Percentiles rank a stretch among this genome's conserved stretches.
Conservation (phyloP, 768 basidiomycete species). For the Hysterangium stoloniferum region DNA sequence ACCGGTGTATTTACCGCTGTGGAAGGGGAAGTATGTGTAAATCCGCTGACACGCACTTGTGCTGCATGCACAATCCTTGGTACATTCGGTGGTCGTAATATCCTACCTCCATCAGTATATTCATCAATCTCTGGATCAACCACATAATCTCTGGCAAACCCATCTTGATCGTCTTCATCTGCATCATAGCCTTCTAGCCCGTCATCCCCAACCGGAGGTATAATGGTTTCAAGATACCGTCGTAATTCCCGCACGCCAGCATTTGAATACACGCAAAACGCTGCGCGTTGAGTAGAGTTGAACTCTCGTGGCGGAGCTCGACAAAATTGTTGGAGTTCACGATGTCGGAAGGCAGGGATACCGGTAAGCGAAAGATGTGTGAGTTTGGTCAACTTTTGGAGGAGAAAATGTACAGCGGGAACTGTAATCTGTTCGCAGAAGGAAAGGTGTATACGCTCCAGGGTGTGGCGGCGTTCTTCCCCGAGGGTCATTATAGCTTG, state of each 20-base stretch:
- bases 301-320: slow-evolving; percentile 85
- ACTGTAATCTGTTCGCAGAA: slow-evolving; percentile 96
- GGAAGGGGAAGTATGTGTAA: not conserved
- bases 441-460: slow-evolving; percentile 94
- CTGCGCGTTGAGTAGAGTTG: slow-evolving; percentile 76
- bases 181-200: slow-evolving; percentile 40
- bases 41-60: not conserved
- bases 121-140: slow-evolving; percentile 30
- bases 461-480: slow-evolving; percentile 64
- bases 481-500: slow-evolving; percentile 85
- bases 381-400: slow-evolving; percentile 81
- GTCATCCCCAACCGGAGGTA: slow-evolving; percentile 50
- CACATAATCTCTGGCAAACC: slow-evolving; percentile 41
- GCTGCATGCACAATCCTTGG: not conserved
- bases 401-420: slow-evolving; percentile 81
- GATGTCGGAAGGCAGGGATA: slow-evolving; percentile 81
- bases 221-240: slow-evolving; percentile 43
- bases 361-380: slow-evolving; percentile 97
- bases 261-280: slow-evolving; percentile 96
- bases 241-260: slow-evolving; percentile 81
- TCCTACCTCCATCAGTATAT: slow-evolving; percentile 26
- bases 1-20: not conserved
- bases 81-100: not conserved
- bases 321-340: slow-evolving; percentile 85
- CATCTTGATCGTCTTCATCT: slow-evolving; percentile 42